Evolutionary conservation across 2,329 filamentous ascomycete genomes (phyloP).

Genomic region (Pseudogymnoascus sp.): DNA sequence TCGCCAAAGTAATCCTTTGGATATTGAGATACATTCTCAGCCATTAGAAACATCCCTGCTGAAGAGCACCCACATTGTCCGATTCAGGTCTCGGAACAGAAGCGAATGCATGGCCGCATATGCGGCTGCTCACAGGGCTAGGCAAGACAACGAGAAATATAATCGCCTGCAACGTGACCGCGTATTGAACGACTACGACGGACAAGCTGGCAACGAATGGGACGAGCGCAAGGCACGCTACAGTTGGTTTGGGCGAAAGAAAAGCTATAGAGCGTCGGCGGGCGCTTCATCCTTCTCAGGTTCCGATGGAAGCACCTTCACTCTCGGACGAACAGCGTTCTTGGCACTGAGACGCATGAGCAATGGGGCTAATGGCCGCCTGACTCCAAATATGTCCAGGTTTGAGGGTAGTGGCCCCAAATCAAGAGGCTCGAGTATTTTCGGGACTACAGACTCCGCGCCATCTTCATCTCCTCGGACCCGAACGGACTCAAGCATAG

Average conservation of each 20-base stretch:
- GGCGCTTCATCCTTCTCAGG: slow-evolving; percentile 46
- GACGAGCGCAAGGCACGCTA: slow-evolving; percentile 37
- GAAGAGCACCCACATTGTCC: slow-evolving; percentile 58
- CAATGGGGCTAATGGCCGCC: slow-evolving; percentile 43
- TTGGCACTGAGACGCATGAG: slow-evolving; percentile 69
- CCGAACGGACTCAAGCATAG: slow-evolving; percentile 22
- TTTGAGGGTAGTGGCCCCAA: slow-evolving; percentile 3
- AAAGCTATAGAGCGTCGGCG: slow-evolving; percentile 56
- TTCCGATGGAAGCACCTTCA: slow-evolving; percentile 68
- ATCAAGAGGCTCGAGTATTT: slow-evolving; percentile 44
- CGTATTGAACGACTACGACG: slow-evolving; percentile 62
- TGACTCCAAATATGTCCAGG: slow-evolving; percentile 35
- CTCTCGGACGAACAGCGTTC: slow-evolving; percentile 68
- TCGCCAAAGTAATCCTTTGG: slow-evolving; percentile 81
- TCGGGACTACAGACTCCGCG: slow-evolving; percentile 43
- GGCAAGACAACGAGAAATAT: slow-evolving; percentile 89
- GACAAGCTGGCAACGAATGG: slow-evolving; percentile 36
- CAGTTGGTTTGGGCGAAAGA: slow-evolving; percentile 54
- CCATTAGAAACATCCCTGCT: slow-evolving; percentile 67
- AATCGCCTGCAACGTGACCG: slow-evolving; percentile 59
- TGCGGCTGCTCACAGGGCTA: slow-evolving; percentile 75
- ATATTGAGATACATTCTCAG: slow-evolving; percentile 88
- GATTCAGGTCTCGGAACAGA: slow-evolving; percentile 73
- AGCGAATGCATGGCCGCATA: slow-evolving; percentile 79
- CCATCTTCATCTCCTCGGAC: slow-evolving; percentile 17